phyloP scores from a whole-genome alignment of 73 alveolate genomes.

The Symbiodinium natans region DNA sequence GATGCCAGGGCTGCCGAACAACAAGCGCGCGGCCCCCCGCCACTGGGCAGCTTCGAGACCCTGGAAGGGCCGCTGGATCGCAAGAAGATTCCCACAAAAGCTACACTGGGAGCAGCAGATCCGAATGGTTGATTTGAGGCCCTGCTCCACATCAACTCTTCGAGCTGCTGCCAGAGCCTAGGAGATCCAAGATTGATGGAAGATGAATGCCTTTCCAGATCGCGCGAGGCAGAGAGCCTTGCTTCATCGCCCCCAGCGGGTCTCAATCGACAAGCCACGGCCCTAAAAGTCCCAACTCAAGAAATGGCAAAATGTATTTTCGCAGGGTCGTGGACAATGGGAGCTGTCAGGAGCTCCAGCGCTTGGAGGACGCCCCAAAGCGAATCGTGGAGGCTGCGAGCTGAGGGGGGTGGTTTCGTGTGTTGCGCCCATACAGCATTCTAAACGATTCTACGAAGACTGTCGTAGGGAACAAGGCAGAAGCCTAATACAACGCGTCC shows the following conservation, averaged over 20 bases:
- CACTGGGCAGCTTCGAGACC: not conserved
- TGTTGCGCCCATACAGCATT: no score
- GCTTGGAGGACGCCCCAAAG: constrained; percentile 12
- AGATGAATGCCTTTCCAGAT: no score
- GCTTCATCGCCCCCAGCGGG: not conserved
- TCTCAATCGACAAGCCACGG: not conserved
- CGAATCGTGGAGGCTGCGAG: constrained; percentile 20
- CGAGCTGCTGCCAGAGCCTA: constrained; percentile 20
- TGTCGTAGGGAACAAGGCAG: not conserved
- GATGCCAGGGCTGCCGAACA: not conserved
- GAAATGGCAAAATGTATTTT: not conserved
- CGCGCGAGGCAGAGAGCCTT: not conserved
- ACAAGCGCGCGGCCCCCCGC: not conserved
- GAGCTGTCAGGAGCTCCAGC: not conserved
- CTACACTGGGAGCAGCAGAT: not conserved
- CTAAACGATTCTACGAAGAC: no score
- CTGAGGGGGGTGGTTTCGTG: no score
- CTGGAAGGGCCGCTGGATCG: not conserved
- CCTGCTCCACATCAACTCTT: not conserved
- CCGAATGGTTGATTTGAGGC: not conserved
- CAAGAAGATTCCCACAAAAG: no score
- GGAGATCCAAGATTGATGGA: no score
- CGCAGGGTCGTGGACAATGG: no score
- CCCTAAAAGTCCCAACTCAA: not conserved
- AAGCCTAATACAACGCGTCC: not conserved